phyloP scores from a whole-genome alignment of 2,329 filamentous ascomycete species.

The Alternaria dauci region DNA sequence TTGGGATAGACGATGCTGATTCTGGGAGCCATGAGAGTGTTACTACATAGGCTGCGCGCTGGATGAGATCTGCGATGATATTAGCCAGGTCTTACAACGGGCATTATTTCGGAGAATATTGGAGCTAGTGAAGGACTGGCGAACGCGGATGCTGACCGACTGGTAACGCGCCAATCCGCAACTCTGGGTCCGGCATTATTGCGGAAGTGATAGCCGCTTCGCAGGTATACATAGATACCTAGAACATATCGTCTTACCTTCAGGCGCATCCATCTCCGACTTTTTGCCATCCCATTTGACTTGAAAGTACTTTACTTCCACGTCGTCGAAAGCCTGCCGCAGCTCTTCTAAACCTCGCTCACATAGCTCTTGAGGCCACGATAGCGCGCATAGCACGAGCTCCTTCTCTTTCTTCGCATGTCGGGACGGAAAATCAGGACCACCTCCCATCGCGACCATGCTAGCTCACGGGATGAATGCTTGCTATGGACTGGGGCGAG shows the following conservation, averaged over 20 bases:
- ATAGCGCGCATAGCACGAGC: slow-evolving; percentile 55
- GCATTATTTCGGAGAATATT: not conserved
- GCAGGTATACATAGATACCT: not conserved
- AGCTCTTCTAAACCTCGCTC: slow-evolving; percentile 34
- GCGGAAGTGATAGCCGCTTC: not conserved
- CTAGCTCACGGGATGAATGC: not conserved
- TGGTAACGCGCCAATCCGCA: not conserved
- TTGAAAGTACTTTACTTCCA: slow-evolving; percentile 43
- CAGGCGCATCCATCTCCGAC: slow-evolving; percentile 51
- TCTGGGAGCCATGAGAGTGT: slow-evolving; percentile 59
- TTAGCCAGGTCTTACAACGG: not conserved
- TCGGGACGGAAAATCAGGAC: slow-evolving; percentile 37
- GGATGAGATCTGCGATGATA: slow-evolving; percentile 47
- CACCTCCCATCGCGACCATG: slow-evolving; percentile 57
- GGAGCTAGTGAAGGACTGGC: not conserved
- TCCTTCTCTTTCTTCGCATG: slow-evolving; percentile 41
- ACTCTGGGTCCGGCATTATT: not conserved
- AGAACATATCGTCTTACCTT: slow-evolving; percentile 37
- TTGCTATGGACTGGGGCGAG: not conserved
- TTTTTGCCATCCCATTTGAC: slow-evolving; percentile 46
- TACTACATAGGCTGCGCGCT: slow-evolving; percentile 57
- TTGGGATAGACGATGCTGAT: slow-evolving; percentile 46
- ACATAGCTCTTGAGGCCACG: slow-evolving; percentile 46
- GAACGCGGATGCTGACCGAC: not conserved
- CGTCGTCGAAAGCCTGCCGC: slow-evolving; percentile 40